A percentile compares a stretch with the other conserved stretches of the same genome.
phyloP scores from a whole-genome alignment of 106 monocot genomes.

The Allium fistulosum region DNA sequence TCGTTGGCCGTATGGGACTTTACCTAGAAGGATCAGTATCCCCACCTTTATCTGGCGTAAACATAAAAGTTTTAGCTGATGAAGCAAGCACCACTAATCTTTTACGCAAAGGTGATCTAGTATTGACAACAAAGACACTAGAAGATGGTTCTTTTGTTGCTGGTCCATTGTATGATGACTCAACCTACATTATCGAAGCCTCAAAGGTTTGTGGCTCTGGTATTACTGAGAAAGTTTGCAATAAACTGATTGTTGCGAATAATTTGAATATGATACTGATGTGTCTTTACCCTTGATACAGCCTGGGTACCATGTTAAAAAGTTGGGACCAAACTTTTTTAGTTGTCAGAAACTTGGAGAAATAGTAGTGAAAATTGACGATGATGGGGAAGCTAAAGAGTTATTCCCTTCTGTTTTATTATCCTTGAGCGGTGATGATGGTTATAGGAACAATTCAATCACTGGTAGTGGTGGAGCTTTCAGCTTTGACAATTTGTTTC shows the following conservation, averaged over 20 bases:
- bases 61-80: constrained; percentile 56
- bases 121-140: constrained; percentile 50
- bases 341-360: constrained; percentile 86
- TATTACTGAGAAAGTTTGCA: too few relatives aligned
- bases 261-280: too few relatives aligned
- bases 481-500: constrained; percentile 74
- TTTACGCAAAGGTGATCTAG: constrained; percentile 61
- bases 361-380: constrained; percentile 59
- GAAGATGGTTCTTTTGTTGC: constrained; percentile 61
- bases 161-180: constrained; percentile 87
- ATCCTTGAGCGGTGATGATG: constrained; percentile 95
- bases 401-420: constrained; percentile 78
- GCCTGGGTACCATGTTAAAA: constrained; percentile 78
- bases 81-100: constrained; percentile 56
- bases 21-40: constrained; percentile 87
- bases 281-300: constrained; percentile 27
- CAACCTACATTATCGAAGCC: constrained; percentile 65
- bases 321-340: constrained; percentile 53
- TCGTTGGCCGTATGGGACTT: constrained; percentile 57
- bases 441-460: constrained; percentile 93
- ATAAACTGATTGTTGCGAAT: too few relatives aligned
- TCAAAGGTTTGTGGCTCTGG: constrained; percentile 57
- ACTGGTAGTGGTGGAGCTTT: constrained; percentile 70
- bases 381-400: constrained; percentile 35
- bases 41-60: constrained; percentile 77